Evolutionary conservation across 495 filamentous ascomycete species (phyloP).

Genomic region (Daldinia decipiens): DNA sequence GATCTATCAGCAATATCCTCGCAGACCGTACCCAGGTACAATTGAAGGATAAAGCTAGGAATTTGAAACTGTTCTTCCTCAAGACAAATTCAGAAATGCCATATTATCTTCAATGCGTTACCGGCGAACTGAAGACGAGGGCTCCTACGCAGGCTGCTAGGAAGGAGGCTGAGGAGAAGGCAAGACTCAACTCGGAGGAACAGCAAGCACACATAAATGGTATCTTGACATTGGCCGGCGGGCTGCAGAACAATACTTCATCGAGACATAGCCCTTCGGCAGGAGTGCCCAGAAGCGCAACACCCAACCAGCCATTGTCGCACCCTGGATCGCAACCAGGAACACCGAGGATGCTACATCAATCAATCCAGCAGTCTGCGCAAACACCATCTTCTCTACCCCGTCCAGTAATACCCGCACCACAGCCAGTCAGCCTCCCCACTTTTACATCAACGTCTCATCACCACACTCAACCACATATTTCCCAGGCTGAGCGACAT

Average conservation of each 20-base stretch:
- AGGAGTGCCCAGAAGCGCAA: slow-evolving; percentile 31
- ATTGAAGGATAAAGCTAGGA: slow-evolving; percentile 94
- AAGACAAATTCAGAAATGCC: slow-evolving; percentile 95
- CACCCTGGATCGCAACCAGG: slow-evolving; percentile 37
- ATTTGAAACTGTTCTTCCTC: slow-evolving; percentile 93
- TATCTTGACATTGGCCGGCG: slow-evolving; percentile 63
- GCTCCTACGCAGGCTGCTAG: slow-evolving; percentile 83
- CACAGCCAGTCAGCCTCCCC: slow-evolving; percentile 48
- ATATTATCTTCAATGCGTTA: slow-evolving; percentile 89
- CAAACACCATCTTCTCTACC: slow-evolving; percentile 23
- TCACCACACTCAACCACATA: slow-evolving; percentile 35
- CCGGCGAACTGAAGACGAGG: slow-evolving; percentile 92
- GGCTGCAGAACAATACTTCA: slow-evolving; percentile 52
- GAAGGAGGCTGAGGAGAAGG: slow-evolving; percentile 79
- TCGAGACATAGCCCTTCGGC: slow-evolving; percentile 36
- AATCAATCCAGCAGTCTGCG: slow-evolving; percentile 16
- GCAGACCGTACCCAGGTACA: slow-evolving; percentile 96
- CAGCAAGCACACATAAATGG: slow-evolving; percentile 78
- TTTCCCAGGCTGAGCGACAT: slow-evolving; percentile 21
- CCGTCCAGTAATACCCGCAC: slow-evolving; percentile 47
- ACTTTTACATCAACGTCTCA: slow-evolving; percentile 41
- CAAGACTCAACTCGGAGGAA: slow-evolving; percentile 72
- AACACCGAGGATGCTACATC: slow-evolving; percentile 33
- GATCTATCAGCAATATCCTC: slow-evolving; percentile 82
- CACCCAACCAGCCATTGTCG: slow-evolving; percentile 35